These are phyloP conservation scores for Chlamydomonas asymmetrica DNA, from an alignment of 139 green algal genomes.

Conservation along the genomic window DNA sequence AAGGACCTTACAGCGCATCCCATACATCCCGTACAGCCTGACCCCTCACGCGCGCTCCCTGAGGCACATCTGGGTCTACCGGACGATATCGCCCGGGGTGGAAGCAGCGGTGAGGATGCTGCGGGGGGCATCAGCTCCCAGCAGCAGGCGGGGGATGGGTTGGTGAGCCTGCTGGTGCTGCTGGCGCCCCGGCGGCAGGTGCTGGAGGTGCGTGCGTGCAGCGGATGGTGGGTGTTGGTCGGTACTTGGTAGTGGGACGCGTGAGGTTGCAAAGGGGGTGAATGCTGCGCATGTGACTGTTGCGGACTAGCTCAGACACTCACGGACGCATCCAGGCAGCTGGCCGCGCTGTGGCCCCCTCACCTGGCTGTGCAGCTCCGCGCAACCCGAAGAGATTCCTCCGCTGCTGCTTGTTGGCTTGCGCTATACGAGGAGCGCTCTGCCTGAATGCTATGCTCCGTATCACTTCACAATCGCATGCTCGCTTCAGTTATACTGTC, in stretches of 20 bases:
- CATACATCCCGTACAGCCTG: not conserved
- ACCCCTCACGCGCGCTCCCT: not conserved
- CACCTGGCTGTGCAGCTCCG: too few relatives aligned
- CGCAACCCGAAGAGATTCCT: too few relatives aligned
- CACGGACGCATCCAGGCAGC: too few relatives aligned
- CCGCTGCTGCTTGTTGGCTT: too few relatives aligned
- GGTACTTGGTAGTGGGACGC: not conserved
- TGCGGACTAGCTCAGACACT: too few relatives aligned
- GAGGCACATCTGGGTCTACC: not conserved
- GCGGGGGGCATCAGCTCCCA: not conserved
- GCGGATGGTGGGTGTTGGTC: not conserved
- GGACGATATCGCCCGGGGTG: not conserved
- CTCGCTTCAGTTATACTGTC: too few relatives aligned
- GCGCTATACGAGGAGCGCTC: too few relatives aligned
- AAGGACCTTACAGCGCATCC: not conserved
- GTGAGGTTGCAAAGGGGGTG: too few relatives aligned
- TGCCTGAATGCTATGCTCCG: too few relatives aligned
- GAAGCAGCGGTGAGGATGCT: not conserved
- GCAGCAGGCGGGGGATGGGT: not conserved
- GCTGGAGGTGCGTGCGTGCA: slow-evolving; percentile 46
- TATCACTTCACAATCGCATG: too few relatives aligned
- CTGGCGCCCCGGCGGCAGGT: slow-evolving; percentile 50
- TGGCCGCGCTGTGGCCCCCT: too few relatives aligned
- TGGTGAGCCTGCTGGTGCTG: slow-evolving; percentile 44
- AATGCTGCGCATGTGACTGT: too few relatives aligned